Evolutionary conservation across 2,329 filamentous ascomycete species (phyloP), one percentile per base, ranked within the genome.

Genomic region (Didymellaceae sp.): DNA sequence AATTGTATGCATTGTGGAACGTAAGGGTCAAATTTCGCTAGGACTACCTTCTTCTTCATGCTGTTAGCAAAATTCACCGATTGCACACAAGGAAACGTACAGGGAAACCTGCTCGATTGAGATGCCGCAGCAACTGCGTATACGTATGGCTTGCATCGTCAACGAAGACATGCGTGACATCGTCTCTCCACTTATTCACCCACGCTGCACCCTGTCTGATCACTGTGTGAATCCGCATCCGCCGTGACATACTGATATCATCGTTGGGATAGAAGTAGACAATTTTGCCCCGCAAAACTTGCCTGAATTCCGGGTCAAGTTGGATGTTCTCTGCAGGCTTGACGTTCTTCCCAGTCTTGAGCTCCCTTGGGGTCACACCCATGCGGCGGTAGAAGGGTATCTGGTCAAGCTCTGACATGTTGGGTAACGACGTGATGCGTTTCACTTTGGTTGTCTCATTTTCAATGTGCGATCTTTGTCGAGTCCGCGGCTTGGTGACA

Each of bases 181-280:
- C 73, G 0, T 70, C 62, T 22, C 72, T 71, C 66, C 86, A 83
- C 0, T 78, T 74, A 41, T 80, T 80, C 21, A 84, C 82, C 86
- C 91, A 94, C 1, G 70, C 75, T 1, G 88, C 93, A 33, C 93
- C 93, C 10, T 71, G 55, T 42, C 71, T 59, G 26, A 84, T 81
- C 0, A 89, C 86, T 68, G 87, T 91, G 22, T 81, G 81, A 43
- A 97, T 96, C 4, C 89, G 86, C 50, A 86, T 73, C 45, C 83
- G 83, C 30, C 92, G 83, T 6, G 82, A 78, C 9, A 82, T 81
- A 24, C 86, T 83, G 37, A 88, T 81, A 56, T 93, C 87, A 57
- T 91, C 84, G 58, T 94, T 89, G 0, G 91, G 93, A 5, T 96
- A 84, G 68, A 94, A 96, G 73, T 85, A 75, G 17, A 74, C 46